Percentiles rank a stretch among this genome's conserved stretches.
Conservation (phyloP, 805 yeast genomes). For the Schwanniomyces pseudopolymorphus region DNA sequence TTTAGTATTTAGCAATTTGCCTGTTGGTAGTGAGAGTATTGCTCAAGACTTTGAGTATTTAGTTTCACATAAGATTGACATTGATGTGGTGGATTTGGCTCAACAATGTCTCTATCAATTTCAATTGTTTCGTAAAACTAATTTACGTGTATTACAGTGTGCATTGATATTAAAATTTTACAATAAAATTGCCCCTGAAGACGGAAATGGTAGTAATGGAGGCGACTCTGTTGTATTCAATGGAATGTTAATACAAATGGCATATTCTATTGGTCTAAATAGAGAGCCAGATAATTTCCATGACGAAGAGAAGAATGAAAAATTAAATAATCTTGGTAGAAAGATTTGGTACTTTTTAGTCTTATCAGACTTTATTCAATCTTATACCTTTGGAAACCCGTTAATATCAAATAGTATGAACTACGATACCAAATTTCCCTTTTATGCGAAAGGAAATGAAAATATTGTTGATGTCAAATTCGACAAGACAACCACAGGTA, state of each 20-base stretch:
- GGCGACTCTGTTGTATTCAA: conserved; percentile 24
- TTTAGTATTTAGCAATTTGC: conserved; percentile 15
- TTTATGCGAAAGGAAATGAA: conserved; percentile 27
- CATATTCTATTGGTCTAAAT: conserved; percentile 46
- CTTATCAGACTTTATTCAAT: conserved; percentile 41
- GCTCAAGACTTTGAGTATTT: conserved; percentile 31
- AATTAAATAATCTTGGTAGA: conserved; percentile 44
- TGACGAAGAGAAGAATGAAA: conserved; percentile 22
- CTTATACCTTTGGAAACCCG: conserved; percentile 46
- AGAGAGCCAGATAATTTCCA: conserved; percentile 45
- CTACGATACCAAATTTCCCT: conserved; percentile 50
- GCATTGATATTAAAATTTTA: conserved; percentile 57
- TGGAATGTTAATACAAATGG: conserved; percentile 39
- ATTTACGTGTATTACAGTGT: conserved; percentile 55
- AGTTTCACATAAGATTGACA: conserved; percentile 37
- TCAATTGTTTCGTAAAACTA: conserved; percentile 43
- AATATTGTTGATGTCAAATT: conserved; percentile 33
- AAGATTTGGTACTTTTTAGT: conserved; percentile 54
- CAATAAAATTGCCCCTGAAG: conserved; percentile 56
- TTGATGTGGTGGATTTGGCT: conserved; percentile 42
- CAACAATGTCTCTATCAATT: conserved; percentile 47
- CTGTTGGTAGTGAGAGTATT: neutral
- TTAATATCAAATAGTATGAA: conserved; percentile 33
- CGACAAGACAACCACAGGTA: conserved; percentile 36
- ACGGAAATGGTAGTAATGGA: conserved; percentile 42